These are phyloP conservation scores for Nidula niveotomentosa DNA, from an alignment of 1,284 basidiomycete genomes.

Conservation along the genomic window DNA sequence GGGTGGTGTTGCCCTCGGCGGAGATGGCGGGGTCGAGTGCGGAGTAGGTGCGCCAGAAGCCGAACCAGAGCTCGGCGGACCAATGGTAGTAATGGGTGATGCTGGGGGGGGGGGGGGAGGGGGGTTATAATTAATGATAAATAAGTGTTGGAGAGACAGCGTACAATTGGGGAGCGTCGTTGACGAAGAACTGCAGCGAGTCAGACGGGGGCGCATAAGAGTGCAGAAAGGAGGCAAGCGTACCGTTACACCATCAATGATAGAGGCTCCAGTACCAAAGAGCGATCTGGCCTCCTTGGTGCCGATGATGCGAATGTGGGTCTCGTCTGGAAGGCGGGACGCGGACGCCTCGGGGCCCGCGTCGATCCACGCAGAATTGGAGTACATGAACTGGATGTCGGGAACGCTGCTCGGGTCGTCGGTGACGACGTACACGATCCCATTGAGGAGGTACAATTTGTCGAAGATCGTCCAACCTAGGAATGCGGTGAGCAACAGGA, in stretches of 20 bases:
- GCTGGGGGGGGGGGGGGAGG: too few species aligned
- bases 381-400: constrained; percentile 54
- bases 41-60: constrained; percentile 86
- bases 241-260: constrained; percentile 70
- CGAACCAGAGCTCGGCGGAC: constrained; percentile 87
- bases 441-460: constrained; percentile 73
- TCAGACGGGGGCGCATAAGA: neutral
- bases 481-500: neutral
- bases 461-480: constrained; percentile 86
- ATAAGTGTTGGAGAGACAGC: constrained; percentile 16
- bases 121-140: neutral
- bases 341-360: constrained; percentile 44
- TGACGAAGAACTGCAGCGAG: constrained; percentile 63
- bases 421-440: constrained; percentile 73
- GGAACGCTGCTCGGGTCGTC: constrained; percentile 56
- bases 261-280: constrained; percentile 64
- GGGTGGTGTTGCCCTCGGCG: constrained; percentile 59
- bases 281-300: constrained; percentile 65
- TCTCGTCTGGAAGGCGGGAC: constrained; percentile 65
- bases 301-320: constrained; percentile 76
- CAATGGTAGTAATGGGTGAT: constrained; percentile 84
- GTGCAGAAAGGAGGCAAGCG: constrained; percentile 18
- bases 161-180: constrained; percentile 85
- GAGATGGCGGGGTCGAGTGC: constrained; percentile 74
- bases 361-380: constrained; percentile 48